Percentiles rank a stretch among this genome's conserved stretches.
These are phyloP conservation scores for Sporisorium reilianum DNA, from an alignment of 1,284 basidiomycete species.

Conservation along the genomic window DNA sequence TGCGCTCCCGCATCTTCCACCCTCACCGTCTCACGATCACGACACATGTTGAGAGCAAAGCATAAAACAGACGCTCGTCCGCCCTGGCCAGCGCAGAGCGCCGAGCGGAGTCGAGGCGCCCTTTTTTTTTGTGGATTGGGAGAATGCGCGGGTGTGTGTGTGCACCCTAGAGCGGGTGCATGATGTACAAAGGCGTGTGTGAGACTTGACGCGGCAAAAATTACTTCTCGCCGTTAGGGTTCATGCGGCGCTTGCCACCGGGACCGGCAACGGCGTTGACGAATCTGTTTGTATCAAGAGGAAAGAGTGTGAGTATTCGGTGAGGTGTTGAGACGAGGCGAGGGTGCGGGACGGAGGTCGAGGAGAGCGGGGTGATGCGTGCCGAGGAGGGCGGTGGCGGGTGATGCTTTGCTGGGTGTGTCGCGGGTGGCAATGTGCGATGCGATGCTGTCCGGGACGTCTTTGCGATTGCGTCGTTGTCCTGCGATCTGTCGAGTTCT, in stretches of 20 bases:
- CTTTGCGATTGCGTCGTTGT: no score
- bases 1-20: no score
- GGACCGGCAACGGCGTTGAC: conserved; percentile 92
- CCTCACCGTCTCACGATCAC: no score
- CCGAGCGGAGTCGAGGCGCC: background rate
- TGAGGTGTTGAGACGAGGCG: background rate
- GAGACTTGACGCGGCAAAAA: no score
- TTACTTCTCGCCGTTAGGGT: conserved; percentile 69
- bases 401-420: background rate
- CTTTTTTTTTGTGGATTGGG: conserved; percentile 22
- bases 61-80: no score
- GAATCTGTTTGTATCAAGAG: conserved; percentile 77
- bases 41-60: no score
- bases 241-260: conserved; percentile 94
- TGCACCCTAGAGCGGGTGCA: conserved; percentile 17
- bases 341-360: background rate
- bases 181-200: background rate
- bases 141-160: background rate
- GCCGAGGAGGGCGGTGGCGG: background rate
- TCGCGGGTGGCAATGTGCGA: no score
- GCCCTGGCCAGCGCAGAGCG: no score
- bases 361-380: background rate
- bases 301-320: conserved; percentile 1
- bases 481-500: no score
- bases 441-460: no score